These are phyloP conservation scores for Auricularia cornea DNA, from an alignment of 768 basidiomycete species.

Conservation along the genomic window DNA sequence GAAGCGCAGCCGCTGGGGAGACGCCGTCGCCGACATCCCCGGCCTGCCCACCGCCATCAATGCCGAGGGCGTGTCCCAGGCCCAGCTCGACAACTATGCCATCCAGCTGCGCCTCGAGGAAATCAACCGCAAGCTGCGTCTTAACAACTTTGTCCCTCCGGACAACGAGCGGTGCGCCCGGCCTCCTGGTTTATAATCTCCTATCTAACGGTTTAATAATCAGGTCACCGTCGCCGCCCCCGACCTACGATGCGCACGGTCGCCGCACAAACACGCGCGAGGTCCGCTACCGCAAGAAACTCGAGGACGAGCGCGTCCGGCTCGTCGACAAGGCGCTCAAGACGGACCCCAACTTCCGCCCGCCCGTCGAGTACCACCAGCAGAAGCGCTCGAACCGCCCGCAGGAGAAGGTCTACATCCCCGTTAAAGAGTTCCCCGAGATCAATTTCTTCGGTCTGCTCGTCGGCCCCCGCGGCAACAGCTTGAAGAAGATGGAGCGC, in stretches of 20 bases:
- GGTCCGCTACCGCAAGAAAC: slow-evolving; percentile 93
- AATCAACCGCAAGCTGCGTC: slow-evolving; percentile 87
- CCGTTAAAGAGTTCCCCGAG: slow-evolving; percentile 99
- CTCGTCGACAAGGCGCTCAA: slow-evolving; percentile 96
- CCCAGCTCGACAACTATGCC: slow-evolving; percentile 96
- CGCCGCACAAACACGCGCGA: slow-evolving; percentile 97
- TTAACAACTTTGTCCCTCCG: slow-evolving; percentile 93
- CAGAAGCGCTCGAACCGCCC: slow-evolving; percentile 90
- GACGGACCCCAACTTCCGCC: slow-evolving; percentile 95
- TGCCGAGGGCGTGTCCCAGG: slow-evolving; percentile 87
- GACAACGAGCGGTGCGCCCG: slow-evolving; percentile 77
- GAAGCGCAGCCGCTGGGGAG: slow-evolving; percentile 96
- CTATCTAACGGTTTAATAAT: not conserved
- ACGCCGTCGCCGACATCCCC: slow-evolving; percentile 82
- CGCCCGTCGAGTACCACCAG: slow-evolving; percentile 93
- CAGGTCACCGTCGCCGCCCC: slow-evolving; percentile 93
- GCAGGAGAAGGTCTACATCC: slow-evolving; percentile 97
- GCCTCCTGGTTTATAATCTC: not conserved
- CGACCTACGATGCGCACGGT: slow-evolving; percentile 95
- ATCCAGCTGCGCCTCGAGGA: slow-evolving; percentile 94
- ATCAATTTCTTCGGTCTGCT: slow-evolving; percentile 99
- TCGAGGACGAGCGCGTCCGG: slow-evolving; percentile 84
- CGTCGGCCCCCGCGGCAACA: slow-evolving; percentile 97
- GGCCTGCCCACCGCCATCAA: slow-evolving; percentile 92
- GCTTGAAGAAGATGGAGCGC: slow-evolving; percentile 98